These are phyloP conservation scores for Loxodes magnus DNA, from an alignment of 73 alveolate species.

Conservation along the genomic window DNA sequence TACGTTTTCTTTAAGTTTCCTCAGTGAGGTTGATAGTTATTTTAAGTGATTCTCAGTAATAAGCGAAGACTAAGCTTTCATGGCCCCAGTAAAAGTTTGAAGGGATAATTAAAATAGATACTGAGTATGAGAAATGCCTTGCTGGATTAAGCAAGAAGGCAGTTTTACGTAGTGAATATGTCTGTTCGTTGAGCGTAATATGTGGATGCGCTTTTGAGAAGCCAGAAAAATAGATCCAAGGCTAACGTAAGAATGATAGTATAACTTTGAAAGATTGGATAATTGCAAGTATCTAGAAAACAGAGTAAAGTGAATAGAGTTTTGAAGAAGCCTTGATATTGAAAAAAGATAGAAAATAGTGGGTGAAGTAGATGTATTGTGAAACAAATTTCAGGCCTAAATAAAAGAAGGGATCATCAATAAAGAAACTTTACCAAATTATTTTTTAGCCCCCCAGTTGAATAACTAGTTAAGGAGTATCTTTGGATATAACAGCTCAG, in stretches of 20 bases:
- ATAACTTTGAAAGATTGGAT: neutral
- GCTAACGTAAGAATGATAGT: neutral
- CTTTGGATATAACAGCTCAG: neutral
- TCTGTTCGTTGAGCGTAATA: neutral
- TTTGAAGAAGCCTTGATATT: neutral
- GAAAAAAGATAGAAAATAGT: neutral
- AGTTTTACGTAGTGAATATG: slow-evolving; percentile 7
- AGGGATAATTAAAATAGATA: neutral
- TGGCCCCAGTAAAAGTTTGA: neutral
- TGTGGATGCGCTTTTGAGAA: slow-evolving; percentile 9
- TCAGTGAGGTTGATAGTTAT: neutral
- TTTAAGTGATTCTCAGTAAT: neutral
- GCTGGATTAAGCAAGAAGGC: neutral
- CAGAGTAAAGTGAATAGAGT: neutral
- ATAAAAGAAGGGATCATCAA: neutral
- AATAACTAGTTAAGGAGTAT: neutral
- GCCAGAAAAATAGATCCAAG: neutral
- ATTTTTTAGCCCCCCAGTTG: neutral
- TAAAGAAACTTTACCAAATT: neutral
- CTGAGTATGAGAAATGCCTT: slow-evolving; percentile 8
- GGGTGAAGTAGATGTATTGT: neutral
- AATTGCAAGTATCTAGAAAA: neutral
- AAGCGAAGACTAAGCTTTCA: slow-evolving; percentile 3
- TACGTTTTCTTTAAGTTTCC: neutral
- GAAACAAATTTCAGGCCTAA: neutral